phyloP scores from a whole-genome alignment of 805 yeast species.

The Kodamaea lidongshanica region DNA sequence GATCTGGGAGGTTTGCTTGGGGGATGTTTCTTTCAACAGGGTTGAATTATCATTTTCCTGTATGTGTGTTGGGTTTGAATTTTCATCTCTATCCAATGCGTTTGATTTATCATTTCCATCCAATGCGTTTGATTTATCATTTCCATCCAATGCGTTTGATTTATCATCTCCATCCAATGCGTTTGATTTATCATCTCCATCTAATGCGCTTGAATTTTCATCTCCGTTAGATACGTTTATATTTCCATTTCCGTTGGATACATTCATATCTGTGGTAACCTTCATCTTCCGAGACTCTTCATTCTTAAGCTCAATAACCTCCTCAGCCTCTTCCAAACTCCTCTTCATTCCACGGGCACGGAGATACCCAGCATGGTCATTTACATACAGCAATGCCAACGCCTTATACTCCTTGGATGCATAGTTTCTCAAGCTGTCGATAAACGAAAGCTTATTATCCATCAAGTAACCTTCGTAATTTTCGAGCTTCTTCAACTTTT shows the following conservation, averaged over 20 bases:
- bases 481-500: slow-evolving; percentile 16
- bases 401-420: slow-evolving; percentile 1
- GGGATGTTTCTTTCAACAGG: slow-evolving; percentile 1
- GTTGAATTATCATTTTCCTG: slow-evolving; percentile 2
- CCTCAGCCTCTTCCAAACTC: slow-evolving; percentile 39
- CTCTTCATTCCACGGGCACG: slow-evolving; percentile 31
- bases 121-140: too few species aligned
- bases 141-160: too few species aligned
- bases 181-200: too few species aligned
- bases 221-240: slow-evolving; percentile 1
- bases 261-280: too few species aligned
- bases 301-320: slow-evolving; percentile 23
- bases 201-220: not conserved
- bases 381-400: slow-evolving; percentile 22
- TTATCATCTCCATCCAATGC: too few species aligned
- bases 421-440: slow-evolving; percentile 25
- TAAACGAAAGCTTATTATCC: slow-evolving; percentile 28
- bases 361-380: slow-evolving; percentile 40
- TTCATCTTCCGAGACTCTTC: slow-evolving; percentile 2
- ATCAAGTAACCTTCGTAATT: slow-evolving; percentile 35
- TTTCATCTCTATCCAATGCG: too few species aligned
- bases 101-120: too few species aligned
- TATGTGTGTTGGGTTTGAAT: too few species aligned
- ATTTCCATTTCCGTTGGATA: too few species aligned
- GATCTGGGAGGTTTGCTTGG: slow-evolving; percentile 8